Evolutionary conservation across 2,329 filamentous ascomycete species (phyloP).

Genomic region (Colletotrichum incanum): DNA sequence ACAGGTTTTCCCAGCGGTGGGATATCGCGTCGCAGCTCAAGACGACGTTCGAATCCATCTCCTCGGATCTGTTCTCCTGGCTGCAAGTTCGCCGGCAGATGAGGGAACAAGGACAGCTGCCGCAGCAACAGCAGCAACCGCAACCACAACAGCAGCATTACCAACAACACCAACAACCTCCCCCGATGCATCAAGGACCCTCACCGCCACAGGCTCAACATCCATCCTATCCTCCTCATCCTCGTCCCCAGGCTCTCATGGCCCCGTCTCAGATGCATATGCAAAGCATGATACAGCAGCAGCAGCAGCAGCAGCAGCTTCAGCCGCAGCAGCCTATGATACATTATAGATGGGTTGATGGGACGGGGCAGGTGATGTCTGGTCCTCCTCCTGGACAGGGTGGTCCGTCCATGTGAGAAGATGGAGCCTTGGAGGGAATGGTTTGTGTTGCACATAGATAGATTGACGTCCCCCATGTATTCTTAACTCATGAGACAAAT

Average conservation of each 20-base stretch:
- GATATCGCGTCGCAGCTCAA: slow-evolving; percentile 69
- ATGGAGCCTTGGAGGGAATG: neutral
- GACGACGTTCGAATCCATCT: slow-evolving; percentile 67
- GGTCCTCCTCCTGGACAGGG: slow-evolving; percentile 42
- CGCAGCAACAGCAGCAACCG: slow-evolving; percentile 49
- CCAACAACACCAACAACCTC: slow-evolving; percentile 26
- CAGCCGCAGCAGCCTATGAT: slow-evolving; percentile 48
- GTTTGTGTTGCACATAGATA: neutral
- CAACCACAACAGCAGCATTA: slow-evolving; percentile 38
- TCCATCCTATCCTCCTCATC: slow-evolving; percentile 28
- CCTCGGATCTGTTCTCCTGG: slow-evolving; percentile 60
- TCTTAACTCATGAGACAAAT: neutral
- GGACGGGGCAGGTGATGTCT: slow-evolving; percentile 61
- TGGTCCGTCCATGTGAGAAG: slow-evolving; percentile 9
- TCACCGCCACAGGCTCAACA: slow-evolving; percentile 20
- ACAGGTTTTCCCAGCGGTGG: slow-evolving; percentile 73
- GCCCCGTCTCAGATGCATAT: slow-evolving; percentile 17
- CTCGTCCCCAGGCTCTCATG: slow-evolving; percentile 30
- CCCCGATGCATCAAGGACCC: slow-evolving; percentile 1
- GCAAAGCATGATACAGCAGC: slow-evolving; percentile 31
- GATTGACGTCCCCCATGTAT: neutral
- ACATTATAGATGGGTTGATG: slow-evolving; percentile 60
- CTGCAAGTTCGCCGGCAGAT: slow-evolving; percentile 58
- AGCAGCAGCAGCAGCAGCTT: neutral
- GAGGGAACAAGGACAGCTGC: slow-evolving; percentile 50